Evolutionary conservation across 257 asterid species (phyloP).

Genomic region (Jacaranda copaia): DNA sequence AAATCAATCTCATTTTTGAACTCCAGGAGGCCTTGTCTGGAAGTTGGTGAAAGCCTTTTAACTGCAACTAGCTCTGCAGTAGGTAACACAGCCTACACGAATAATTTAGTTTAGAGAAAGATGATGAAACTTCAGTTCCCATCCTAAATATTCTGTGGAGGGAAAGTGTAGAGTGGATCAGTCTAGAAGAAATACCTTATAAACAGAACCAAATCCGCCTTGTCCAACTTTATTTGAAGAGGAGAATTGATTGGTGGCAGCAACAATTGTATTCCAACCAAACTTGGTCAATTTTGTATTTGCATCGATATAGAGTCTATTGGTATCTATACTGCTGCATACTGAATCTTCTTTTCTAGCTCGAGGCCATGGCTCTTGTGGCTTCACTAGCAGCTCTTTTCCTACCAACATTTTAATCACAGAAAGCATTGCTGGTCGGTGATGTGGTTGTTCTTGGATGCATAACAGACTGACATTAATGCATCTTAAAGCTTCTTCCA

Average conservation of each 20-base stretch:
- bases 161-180: background rate
- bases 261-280: background rate
- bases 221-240: background rate
- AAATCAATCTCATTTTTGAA: constrained; percentile 21
- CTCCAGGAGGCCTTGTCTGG: background rate
- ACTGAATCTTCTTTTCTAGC: background rate
- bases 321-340: background rate
- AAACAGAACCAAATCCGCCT: background rate
- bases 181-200: constrained; percentile 8
- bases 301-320: background rate
- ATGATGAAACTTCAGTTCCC: background rate
- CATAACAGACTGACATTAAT: constrained; percentile 6
- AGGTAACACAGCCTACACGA: background rate
- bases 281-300: background rate
- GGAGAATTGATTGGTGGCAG: constrained; percentile 8
- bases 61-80: background rate
- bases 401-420: constrained; percentile 27
- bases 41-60: background rate
- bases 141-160: background rate
- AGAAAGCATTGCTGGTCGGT: constrained; percentile 5
- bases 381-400: background rate
- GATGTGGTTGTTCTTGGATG: background rate
- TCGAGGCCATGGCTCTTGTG: background rate
- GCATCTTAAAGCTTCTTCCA: constrained; percentile 1
- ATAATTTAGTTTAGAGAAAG: background rate